Percentiles rank a stretch among this genome's conserved stretches.
Evolutionary conservation across 495 filamentous ascomycete species (phyloP).

Genomic region (Mycothermus thermophilus): DNA sequence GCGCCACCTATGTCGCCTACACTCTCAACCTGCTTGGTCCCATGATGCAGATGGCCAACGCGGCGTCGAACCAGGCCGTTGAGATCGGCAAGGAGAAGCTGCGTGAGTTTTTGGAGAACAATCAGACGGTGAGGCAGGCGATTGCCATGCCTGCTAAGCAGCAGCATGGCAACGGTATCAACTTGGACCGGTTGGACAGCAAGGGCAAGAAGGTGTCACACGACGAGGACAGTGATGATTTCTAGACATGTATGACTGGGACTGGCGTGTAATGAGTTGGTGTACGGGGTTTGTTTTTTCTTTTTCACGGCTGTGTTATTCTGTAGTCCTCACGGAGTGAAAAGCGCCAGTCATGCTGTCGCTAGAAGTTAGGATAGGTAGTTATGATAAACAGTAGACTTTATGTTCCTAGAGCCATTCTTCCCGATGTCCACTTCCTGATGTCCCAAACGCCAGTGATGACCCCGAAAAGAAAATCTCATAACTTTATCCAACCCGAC

Average conservation of each 20-base stretch:
- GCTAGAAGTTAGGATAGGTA: no score
- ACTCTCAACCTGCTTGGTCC: constrained; percentile 90
- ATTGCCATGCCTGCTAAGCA: constrained; percentile 48
- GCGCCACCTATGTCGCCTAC: constrained; percentile 76
- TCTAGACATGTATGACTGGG: constrained; percentile 18
- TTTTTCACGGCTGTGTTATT: no score
- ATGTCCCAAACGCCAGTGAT: no score
- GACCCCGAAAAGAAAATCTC: no score
- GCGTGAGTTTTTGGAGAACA: constrained; percentile 70
- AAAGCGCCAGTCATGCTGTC: no score
- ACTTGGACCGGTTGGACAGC: constrained; percentile 46
- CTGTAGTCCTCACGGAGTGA: no score
- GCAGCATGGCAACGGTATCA: constrained; percentile 33
- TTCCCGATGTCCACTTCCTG: no score
- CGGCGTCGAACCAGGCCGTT: constrained; percentile 70
- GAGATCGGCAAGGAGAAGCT: constrained; percentile 82
- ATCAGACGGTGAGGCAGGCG: constrained; percentile 65
- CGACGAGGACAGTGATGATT: constrained; percentile 36
- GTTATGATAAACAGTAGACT: no score
- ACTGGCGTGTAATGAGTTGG: not conserved
- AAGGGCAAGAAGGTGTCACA: constrained; percentile 40
- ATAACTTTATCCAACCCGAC: no score
- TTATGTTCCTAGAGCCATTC: no score
- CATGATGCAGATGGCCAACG: constrained; percentile 85
- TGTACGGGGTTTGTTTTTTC: constrained; percentile 1